A percentile compares a stretch with the other conserved stretches of the same genome.
Conservation (phyloP, 1,284 basidiomycete genomes). For the Uromyces viciae-fabae region DNA sequence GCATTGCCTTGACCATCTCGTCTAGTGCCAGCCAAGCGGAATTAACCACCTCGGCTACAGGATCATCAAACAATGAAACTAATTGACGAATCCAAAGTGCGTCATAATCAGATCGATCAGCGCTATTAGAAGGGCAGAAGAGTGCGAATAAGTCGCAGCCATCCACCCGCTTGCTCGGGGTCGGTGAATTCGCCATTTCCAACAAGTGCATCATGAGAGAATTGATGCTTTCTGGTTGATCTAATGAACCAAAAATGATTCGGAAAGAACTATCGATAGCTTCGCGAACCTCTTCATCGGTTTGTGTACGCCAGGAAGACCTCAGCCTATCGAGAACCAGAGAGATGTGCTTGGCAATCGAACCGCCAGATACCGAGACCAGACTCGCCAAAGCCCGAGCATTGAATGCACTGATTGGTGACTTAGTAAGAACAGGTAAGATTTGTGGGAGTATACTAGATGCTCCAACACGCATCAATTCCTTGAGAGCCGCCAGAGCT, state of each 20-base stretch:
- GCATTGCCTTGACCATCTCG: constrained; percentile 79
- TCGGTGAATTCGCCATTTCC: constrained; percentile 73
- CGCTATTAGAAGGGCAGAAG: constrained; percentile 71
- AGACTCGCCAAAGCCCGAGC: constrained; percentile 84
- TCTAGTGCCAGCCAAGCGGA: constrained; percentile 82
- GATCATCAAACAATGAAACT: constrained; percentile 78
- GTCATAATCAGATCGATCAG: constrained; percentile 63
- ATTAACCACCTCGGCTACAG: constrained; percentile 68
- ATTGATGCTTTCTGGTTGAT: constrained; percentile 79
- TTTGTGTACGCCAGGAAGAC: constrained; percentile 62
- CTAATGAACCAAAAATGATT: constrained; percentile 71
- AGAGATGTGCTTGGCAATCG: constrained; percentile 72
- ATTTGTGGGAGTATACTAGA: constrained; percentile 96
- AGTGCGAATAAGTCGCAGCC: constrained; percentile 71
- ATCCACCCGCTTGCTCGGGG: constrained; percentile 68
- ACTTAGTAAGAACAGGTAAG: constrained; percentile 83
- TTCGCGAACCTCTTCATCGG: constrained; percentile 66
- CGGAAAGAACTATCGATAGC: constrained; percentile 74
- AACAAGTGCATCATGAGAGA: constrained; percentile 82
- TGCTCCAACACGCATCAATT: constrained; percentile 76
- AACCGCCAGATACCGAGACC: constrained; percentile 92
- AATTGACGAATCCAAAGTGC: constrained; percentile 95
- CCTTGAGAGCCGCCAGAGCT: constrained; percentile 80
- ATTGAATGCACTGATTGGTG: constrained; percentile 92
- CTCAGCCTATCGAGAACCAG: constrained; percentile 71